These are phyloP conservation scores for Dendrobium catenatum DNA, from an alignment of 106 monocot species.

Conservation along the genomic window DNA sequence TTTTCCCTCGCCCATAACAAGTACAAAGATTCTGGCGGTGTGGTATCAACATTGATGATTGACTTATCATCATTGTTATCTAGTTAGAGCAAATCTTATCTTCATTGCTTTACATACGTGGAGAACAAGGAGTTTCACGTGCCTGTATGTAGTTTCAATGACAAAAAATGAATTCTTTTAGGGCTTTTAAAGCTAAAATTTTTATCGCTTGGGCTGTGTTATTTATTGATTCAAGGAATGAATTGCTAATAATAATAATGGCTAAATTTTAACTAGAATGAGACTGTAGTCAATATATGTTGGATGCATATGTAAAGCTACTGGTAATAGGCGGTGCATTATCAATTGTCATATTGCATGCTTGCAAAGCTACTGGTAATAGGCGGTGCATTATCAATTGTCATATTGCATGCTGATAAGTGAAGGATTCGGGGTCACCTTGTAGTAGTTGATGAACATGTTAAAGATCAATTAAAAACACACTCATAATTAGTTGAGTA, in stretches of 20 bases:
- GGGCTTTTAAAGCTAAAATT: background rate
- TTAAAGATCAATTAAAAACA: background rate
- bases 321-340: background rate
- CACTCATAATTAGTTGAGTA: background rate
- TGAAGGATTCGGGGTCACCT: background rate
- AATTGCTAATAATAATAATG: background rate
- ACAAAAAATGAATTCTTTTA: background rate
- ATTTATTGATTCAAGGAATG: background rate
- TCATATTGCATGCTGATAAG: background rate
- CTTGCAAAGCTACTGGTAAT: background rate
- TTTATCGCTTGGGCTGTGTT: background rate
- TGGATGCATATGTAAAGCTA: background rate
- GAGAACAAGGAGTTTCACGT: background rate
- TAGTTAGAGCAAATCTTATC: background rate
- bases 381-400: background rate
- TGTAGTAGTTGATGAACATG: background rate
- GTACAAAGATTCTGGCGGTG: background rate
- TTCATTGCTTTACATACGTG: background rate
- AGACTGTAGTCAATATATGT: background rate
- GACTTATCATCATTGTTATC: background rate
- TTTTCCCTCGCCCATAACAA: background rate
- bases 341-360: background rate
- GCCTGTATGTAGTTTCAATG: background rate
- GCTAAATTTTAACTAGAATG: conserved; percentile 1
- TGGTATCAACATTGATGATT: background rate